Evolutionary conservation across 352 stramenopile species (phyloP), one percentile per base, ranked within the genome.

Genomic region (Lagenidium sp.): DNA sequence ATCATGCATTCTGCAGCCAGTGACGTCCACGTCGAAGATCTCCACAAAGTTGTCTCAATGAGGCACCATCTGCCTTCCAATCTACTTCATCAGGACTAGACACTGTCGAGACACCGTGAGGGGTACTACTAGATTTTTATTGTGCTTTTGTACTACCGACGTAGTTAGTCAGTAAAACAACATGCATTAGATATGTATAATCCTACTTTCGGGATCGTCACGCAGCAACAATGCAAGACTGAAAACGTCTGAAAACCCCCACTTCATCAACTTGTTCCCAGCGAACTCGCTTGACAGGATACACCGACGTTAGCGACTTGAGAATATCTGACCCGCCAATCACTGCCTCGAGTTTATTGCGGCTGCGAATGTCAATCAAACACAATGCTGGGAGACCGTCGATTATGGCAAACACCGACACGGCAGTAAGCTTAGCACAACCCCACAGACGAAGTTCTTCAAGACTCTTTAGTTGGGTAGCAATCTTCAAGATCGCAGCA

Each of bases 361-460:
- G 75, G 36, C 75, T 86, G 44, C 81, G 81, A 19, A 93, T 68
- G 40, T 90, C 81, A 34, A 90, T 60, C 3, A 85, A 52, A 18
- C 68, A 71, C 18, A 92, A 60, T 36, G 73, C 65, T 13, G 74
- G 65, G 28, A 86, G 47, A 2, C 68, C 75, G 18, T 69, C 60
- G 36, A 74, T 85, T 37, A 86, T 89, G 22, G 72, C 80, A 41
- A 71, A 60, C 15, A 91, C 77, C 0, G 74, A 48, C 4, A 71
- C 62, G n/a, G 72, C 76, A 25, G 78, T 94, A 32, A 94, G 69
- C 48, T 89, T 86, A 13, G 58, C 69, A 50, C 81, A 94, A 38
- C 74, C 77, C 78, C 73, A 94, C 26, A 94, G 70, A 46, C 75
- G 74, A 45, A 94, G 35, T 44, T 91, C 72, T 43, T 79, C 73